Evolutionary conservation across 1,284 basidiomycete species (phyloP).

Genomic region (Moesziomyces antarcticus): DNA sequence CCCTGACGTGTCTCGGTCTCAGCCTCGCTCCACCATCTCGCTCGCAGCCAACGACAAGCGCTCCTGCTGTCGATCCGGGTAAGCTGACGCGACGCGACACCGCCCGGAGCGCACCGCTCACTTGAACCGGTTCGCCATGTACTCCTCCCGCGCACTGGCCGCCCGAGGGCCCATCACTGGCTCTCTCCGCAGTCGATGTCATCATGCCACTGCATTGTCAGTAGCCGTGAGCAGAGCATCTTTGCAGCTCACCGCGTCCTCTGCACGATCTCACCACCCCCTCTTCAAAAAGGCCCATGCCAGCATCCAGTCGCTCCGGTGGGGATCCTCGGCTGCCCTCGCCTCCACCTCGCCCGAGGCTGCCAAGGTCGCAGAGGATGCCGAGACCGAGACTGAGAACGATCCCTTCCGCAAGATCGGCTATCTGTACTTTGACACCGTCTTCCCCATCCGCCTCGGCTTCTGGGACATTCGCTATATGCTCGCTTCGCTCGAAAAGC

Average conservation of each 20-base stretch:
- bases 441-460: conserved; percentile 60
- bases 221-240: background rate
- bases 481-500: conserved; percentile 45
- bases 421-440: conserved; percentile 61
- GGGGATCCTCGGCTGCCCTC: conserved; percentile 38
- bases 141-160: background rate
- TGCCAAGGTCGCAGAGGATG: conserved; percentile 44
- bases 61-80: background rate
- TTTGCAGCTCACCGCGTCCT: background rate
- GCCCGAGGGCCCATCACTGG: background rate
- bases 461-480: conserved; percentile 55
- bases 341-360: conserved; percentile 46
- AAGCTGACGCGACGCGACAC: background rate
- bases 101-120: background rate
- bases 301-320: background rate
- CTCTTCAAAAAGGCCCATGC: background rate
- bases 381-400: conserved; percentile 39
- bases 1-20: background rate
- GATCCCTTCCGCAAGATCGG: conserved; percentile 51
- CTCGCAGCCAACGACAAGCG: background rate
- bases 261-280: too few species aligned
- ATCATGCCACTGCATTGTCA: background rate
- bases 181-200: background rate
- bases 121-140: background rate
- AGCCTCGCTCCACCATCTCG: background rate